Evolutionary conservation across 352 stramenopile genomes (phyloP), one percentile per base, ranked within the genome.

Genomic region (Sclerospora graminicola): DNA sequence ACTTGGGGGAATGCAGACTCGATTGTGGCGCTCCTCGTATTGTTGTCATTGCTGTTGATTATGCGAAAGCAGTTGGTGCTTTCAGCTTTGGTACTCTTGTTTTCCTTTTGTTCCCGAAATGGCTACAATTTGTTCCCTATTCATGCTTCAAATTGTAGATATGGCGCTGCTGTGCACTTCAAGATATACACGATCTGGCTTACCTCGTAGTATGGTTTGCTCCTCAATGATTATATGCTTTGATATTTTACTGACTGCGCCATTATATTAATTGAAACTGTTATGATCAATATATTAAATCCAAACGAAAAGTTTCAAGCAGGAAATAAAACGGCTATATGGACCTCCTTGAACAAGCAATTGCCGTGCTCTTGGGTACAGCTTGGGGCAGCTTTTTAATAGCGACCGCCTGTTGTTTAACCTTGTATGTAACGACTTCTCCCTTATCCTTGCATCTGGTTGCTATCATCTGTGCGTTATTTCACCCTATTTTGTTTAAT

Each of bases 131-230:
- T 35, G 11, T 37, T 18, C 24, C 29, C 52, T 8, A 52, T n/a
- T n/a, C 10, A 42, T 1, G 9, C n/a, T 6, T 21, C 15, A 35
- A 28, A 3, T 34, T 2, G 14, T 53, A 97, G 61, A 59, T 95
- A 98, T 66, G 95, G 94, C 3, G 75, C 97, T 26, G 95, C 92
- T 0, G 92, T 99, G 23, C 96, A 99, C 61, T 86, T 98, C 54
- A 98, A 98, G 63, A 93, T 99, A 9, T 99, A 99, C 56, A 96
- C 97, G 5, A 96, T 99, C 26, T 94, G 33, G 69, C 82, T 8
- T 86, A 92, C 44, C 69, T 95, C 7, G 78, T 94, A 56, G 82
- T 90, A 82, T 37, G 54, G 11, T n/a, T 14, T 33, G 11, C 0
- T 23, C 4, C 14, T 20, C 1, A 41, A 8, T 14, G n/a, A n/a